Evolutionary conservation across 129 eudicot species (phyloP).

Genomic region (Deinandra increscens): DNA sequence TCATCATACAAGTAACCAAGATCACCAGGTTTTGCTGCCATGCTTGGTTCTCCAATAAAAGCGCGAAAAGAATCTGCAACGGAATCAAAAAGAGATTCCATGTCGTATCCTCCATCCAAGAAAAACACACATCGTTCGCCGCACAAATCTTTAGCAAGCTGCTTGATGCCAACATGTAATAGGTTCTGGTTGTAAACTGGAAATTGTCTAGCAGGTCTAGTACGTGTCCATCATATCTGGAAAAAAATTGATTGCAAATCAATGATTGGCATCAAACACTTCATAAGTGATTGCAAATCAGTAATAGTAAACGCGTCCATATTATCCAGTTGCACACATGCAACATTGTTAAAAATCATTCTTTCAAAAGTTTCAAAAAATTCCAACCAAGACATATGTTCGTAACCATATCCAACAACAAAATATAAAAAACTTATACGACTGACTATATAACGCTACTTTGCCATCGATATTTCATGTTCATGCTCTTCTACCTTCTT

Average conservation of each 20-base stretch:
- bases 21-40: slow-evolving; percentile 53
- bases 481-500: no score
- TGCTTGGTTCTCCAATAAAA: slow-evolving; percentile 78
- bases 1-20: slow-evolving; percentile 76
- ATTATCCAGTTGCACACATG: no score
- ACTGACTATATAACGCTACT: no score
- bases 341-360: no score
- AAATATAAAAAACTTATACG: no score
- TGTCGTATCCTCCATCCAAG: slow-evolving; percentile 95
- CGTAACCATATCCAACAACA: no score
- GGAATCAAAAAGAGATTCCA: slow-evolving; percentile 66
- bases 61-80: slow-evolving; percentile 92
- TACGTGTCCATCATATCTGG: slow-evolving; percentile 88
- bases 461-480: no score
- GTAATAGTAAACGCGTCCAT: slow-evolving; percentile 7
- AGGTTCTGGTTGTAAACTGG: slow-evolving; percentile 88
- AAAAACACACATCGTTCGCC: slow-evolving; percentile 91
- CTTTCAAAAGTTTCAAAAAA: no score
- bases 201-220: slow-evolving; percentile 84
- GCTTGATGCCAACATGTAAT: slow-evolving; percentile 84
- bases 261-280: no score
- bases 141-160: slow-evolving; percentile 79
- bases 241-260: no score
- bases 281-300: not conserved
- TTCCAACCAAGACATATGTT: no score